phyloP scores from a whole-genome alignment of 78 protist genomes.

The Dictyostelium firmibasis region DNA sequence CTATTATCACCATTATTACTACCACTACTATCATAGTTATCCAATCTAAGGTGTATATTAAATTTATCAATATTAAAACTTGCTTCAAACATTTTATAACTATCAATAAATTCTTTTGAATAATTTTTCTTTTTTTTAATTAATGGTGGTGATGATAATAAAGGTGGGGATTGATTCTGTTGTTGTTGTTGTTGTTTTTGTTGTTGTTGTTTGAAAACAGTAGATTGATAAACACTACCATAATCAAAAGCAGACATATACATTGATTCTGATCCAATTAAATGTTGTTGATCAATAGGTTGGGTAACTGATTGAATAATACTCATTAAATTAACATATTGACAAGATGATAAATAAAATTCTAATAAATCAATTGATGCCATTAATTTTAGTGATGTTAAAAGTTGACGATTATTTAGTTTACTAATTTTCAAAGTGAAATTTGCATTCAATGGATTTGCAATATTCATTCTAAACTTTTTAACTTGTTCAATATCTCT shows the following conservation, averaged over 20 bases:
- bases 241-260: not conserved
- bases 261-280: not conserved
- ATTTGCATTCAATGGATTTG: conserved; percentile 61
- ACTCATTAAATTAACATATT: conserved; percentile 42
- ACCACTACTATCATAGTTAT: not conserved
- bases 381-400: conserved; percentile 34
- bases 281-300: not conserved
- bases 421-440: conserved; percentile 27
- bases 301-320: conserved; percentile 26
- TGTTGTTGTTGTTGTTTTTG: not conserved
- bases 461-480: conserved; percentile 55
- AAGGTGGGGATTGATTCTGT: not conserved
- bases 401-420: conserved; percentile 12
- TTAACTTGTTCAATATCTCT: conserved; percentile 11
- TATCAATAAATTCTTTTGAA: conserved; percentile 10
- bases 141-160: not conserved
- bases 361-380: conserved; percentile 25
- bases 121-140: conserved; percentile 3
- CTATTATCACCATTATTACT: not conserved
- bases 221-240: not conserved
- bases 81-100: conserved; percentile 16
- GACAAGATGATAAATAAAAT: conserved; percentile 46
- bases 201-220: not conserved
- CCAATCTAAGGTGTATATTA: conserved; percentile 37
- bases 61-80: conserved; percentile 7